phyloP scores from a whole-genome alignment of 164 flowering plant genomes.

The Brasenia schreberi region DNA sequence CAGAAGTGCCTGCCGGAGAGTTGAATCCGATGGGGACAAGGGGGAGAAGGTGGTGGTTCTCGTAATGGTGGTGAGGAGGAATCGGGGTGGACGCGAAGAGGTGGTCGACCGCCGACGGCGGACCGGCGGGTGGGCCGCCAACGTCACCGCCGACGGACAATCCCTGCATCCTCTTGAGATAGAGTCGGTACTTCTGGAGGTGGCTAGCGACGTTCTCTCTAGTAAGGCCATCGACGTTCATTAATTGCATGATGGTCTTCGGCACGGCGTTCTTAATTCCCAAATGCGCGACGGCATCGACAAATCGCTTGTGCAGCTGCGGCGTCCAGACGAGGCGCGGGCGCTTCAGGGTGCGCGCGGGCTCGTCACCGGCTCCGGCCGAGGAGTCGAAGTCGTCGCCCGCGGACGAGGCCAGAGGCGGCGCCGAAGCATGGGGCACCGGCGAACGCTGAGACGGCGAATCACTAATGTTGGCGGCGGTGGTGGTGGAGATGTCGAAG shows the following conservation, averaged over 20 bases:
- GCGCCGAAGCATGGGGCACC: slow-evolving; percentile 14
- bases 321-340: slow-evolving; percentile 98
- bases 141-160: slow-evolving; percentile 27
- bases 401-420: slow-evolving; percentile 3
- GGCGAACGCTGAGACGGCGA: neutral
- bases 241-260: slow-evolving; percentile 98
- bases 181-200: slow-evolving; percentile 85
- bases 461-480: slow-evolving; percentile 2
- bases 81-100: slow-evolving; percentile 74
- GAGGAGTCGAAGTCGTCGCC: neutral
- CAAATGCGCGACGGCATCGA: slow-evolving; percentile 93
- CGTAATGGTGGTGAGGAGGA: slow-evolving; percentile 25
- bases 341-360: slow-evolving; percentile 81
- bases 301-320: slow-evolving; percentile 94
- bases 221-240: slow-evolving; percentile 97
- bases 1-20: slow-evolving; percentile 38
- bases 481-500: slow-evolving; percentile 40
- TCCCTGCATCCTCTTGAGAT: slow-evolving; percentile 92
- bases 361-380: slow-evolving; percentile 28
- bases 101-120: slow-evolving; percentile 17
- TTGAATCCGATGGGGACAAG: slow-evolving; percentile 27
- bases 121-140: slow-evolving; percentile 20
- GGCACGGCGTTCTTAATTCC: slow-evolving; percentile 99
- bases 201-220: slow-evolving; percentile 98
- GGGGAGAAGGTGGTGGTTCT: slow-evolving; percentile 11